phyloP scores from a whole-genome alignment of 2,329 filamentous ascomycete genomes.

The Pseudopithomyces chartarum region DNA sequence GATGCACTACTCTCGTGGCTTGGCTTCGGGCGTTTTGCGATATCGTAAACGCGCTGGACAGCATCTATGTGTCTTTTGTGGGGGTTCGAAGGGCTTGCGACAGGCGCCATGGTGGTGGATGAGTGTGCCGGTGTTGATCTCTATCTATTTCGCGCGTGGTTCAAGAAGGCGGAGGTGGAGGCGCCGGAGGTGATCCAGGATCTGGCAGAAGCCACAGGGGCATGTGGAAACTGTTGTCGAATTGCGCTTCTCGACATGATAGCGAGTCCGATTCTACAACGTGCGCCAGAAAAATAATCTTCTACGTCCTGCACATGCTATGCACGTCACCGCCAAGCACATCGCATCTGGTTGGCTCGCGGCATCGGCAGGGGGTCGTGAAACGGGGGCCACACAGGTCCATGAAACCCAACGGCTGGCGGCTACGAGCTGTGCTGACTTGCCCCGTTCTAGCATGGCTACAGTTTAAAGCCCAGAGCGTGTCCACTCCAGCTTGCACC shows the following conservation, averaged over 20 bases:
- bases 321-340: conserved; percentile 20
- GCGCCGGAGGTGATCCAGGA: not conserved
- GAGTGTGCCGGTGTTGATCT: not conserved
- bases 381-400: conserved; percentile 26
- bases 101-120: conserved; percentile 4
- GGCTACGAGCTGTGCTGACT: conserved; percentile 38
- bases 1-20: conserved; percentile 25
- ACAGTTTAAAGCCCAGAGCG: conserved; percentile 27
- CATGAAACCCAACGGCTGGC: conserved; percentile 42
- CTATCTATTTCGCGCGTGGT: not conserved
- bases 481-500: conserved; percentile 23
- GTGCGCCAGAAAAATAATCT: no score
- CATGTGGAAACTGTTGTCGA: no score
- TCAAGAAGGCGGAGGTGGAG: not conserved
- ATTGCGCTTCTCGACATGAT: no score
- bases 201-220: not conserved
- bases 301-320: conserved; percentile 10
- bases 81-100: conserved; percentile 4
- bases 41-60: conserved; percentile 12
- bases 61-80: conserved; percentile 6
- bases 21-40: conserved; percentile 32
- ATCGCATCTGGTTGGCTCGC: conserved; percentile 16
- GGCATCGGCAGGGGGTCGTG: conserved; percentile 42
- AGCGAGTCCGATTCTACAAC: no score
- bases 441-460: conserved; percentile 15